Evolutionary conservation across 2,329 filamentous ascomycete species (phyloP), one percentile per base, ranked within the genome.

Genomic region (Gliomastix tumulicola): DNA sequence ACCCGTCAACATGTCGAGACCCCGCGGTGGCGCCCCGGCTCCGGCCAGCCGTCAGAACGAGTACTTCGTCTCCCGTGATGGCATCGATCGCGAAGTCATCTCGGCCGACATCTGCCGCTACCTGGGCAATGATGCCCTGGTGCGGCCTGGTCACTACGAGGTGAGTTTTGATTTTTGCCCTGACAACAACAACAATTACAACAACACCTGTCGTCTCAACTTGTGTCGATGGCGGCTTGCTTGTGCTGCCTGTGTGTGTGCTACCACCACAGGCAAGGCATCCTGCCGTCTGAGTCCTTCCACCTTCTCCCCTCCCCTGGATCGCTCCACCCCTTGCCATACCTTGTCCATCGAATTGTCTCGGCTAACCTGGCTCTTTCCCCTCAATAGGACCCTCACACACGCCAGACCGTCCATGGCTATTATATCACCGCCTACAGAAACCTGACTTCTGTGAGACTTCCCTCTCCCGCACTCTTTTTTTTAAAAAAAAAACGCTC

Each of bases 31-130:
- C 46, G 53, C 56, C 42, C 44, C 56, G 48, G 44, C 53, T 23
- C 44, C 45, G 39, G 53, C 64, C 36, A 60, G 64, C 40, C 72
- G 75, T 41, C 76, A 83, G 57, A 86, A 86, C 61, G 82, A 88
- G 63, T 88, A 88, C 58, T 88, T 88, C 59, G 79, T 88, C 38
- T 81, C 82, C 32, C 78, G 82, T 52, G 82, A 88, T 60, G 84
- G 84, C 55, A 89, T 89, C 60, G 83, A 85, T 58, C 79, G 84
- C 50, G 84, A 89, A 61, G 84, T 89, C 51, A 88, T 89, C 62
- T 86, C 85, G 44, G 81, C 83, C 56, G 84, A 89, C 58, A 87
- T 89, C 47, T 88, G 84, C 67, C 82, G 84, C 55, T 89, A 88
- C 58, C 73, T 89, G 49, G 84, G 84, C 53, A 87, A 87, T 59